Conservation (phyloP, 495 filamentous ascomycete genomes). For the Penicillium verhagenii region DNA sequence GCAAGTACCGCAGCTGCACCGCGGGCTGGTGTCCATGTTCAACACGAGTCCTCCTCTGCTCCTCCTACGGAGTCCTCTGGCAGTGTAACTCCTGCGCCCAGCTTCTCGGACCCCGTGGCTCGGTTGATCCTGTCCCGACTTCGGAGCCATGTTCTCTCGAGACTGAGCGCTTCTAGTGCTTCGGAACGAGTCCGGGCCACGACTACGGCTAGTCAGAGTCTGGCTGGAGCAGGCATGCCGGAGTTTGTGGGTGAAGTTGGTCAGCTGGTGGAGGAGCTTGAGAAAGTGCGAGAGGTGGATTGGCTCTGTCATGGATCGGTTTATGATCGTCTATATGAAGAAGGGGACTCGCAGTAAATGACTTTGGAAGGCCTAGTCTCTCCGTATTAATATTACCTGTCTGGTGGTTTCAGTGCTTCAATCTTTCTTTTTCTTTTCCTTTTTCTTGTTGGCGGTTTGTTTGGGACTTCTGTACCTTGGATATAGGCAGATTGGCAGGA, state of each 20-base stretch:
- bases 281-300: slow-evolving; percentile 74
- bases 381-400: slow-evolving; percentile 3
- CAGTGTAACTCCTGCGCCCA: slow-evolving; percentile 22
- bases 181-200: slow-evolving; percentile 80
- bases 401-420: not conserved
- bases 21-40: slow-evolving; percentile 37
- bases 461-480: slow-evolving; percentile 1
- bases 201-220: slow-evolving; percentile 76
- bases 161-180: slow-evolving; percentile 72
- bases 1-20: slow-evolving; percentile 39
- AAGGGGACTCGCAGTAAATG: slow-evolving; percentile 28
- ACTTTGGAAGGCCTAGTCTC: not conserved
- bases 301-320: slow-evolving; percentile 72
- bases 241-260: slow-evolving; percentile 90
- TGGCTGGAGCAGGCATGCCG: slow-evolving; percentile 75
- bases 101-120: slow-evolving; percentile 74
- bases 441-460: not conserved
- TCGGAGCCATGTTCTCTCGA: slow-evolving; percentile 68
- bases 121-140: slow-evolving; percentile 75
- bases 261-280: slow-evolving; percentile 75
- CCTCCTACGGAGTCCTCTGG: slow-evolving; percentile 14
- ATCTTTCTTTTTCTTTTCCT: not conserved
- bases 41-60: slow-evolving; percentile 13
- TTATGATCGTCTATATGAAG: slow-evolving; percentile 67
- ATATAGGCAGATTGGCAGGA: slow-evolving; percentile 16